Conservation (phyloP, 2,329 filamentous ascomycete genomes). For the Neurospora crassa region DNA sequence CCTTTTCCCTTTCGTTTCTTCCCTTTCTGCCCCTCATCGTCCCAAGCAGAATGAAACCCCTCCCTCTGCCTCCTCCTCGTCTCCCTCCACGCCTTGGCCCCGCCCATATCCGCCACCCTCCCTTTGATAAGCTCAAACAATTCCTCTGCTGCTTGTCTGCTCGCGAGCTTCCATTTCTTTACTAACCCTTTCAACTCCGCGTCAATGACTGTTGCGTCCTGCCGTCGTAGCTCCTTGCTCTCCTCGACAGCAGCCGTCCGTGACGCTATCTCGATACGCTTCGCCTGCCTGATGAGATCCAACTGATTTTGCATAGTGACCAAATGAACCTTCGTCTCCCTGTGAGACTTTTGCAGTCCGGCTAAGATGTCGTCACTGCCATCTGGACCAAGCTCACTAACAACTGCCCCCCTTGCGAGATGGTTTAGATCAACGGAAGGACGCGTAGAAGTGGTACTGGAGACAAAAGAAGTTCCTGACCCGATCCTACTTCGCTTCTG, state of each 20-base stretch:
- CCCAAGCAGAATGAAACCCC: conserved; percentile 8
- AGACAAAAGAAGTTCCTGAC: background rate
- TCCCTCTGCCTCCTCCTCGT: conserved; percentile 16
- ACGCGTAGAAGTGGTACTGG: background rate
- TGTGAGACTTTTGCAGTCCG: conserved; percentile 8
- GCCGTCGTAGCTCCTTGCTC: conserved; percentile 6
- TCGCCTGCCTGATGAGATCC: conserved; percentile 35
- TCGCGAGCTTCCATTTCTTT: conserved; percentile 50
- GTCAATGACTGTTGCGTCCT: conserved; percentile 26
- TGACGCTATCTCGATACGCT: conserved; percentile 31
- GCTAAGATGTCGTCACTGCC: conserved; percentile 12
- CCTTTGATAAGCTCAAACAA: conserved; percentile 52
- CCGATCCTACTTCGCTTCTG: background rate
- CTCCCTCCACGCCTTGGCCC: conserved; percentile 20
- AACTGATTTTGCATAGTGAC: conserved; percentile 20
- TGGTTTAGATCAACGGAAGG: background rate
- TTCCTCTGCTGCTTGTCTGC: conserved; percentile 56
- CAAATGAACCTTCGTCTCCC: conserved; percentile 2
- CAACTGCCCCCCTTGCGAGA: background rate
- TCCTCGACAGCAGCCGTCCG: conserved; percentile 9
- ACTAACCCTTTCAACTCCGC: conserved; percentile 46
- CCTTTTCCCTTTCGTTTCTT: background rate
- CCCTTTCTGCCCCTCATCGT: conserved; percentile 3
- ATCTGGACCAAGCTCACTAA: background rate
- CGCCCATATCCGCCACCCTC: conserved; percentile 37